These are phyloP conservation scores for Moesziomyces sp. DNA, from an alignment of 1,284 basidiomycete species.

Conservation along the genomic window DNA sequence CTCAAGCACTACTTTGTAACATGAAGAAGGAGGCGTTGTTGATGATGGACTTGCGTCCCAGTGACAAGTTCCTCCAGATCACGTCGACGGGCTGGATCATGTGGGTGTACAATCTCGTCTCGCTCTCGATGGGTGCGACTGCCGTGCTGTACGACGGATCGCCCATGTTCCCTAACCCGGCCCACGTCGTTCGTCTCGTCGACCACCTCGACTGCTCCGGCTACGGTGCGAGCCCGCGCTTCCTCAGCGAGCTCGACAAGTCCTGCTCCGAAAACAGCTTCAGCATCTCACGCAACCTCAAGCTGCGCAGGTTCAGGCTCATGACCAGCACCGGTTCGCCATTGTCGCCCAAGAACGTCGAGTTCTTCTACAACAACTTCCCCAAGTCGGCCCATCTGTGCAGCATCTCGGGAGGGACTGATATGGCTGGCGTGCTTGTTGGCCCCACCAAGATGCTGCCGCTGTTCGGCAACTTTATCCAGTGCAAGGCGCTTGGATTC, in stretches of 20 bases:
- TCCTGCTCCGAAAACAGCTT: slow-evolving; percentile 15
- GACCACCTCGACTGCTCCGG: slow-evolving; percentile 59
- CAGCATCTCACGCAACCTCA: slow-evolving; percentile 20
- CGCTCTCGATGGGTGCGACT: slow-evolving; percentile 53
- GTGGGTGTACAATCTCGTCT: slow-evolving; percentile 62
- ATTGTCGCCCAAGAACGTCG: slow-evolving; percentile 55
- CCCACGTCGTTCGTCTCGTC: slow-evolving; percentile 53
- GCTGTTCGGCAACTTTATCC: slow-evolving; percentile 63
- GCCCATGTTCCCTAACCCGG: slow-evolving; percentile 62
- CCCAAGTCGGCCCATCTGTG: slow-evolving; percentile 35
- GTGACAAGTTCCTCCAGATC: slow-evolving; percentile 62
- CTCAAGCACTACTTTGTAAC: slow-evolving; percentile 49
- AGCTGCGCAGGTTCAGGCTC: slow-evolving; percentile 54
- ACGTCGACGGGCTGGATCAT: slow-evolving; percentile 66
- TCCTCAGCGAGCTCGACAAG: slow-evolving; percentile 48
- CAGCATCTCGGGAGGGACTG: slow-evolving; percentile 62
- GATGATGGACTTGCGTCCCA: slow-evolving; percentile 47
- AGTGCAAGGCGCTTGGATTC: slow-evolving; percentile 62
- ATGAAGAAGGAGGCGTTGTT: slow-evolving; percentile 49
- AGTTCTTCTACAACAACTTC: slow-evolving; percentile 59
- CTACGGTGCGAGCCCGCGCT: slow-evolving; percentile 62
- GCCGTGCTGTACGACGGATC: slow-evolving; percentile 65
- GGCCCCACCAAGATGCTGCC: slow-evolving; percentile 58
- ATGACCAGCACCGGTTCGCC: slow-evolving; percentile 65
- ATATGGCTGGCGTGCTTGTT: slow-evolving; percentile 63